A percentile compares a stretch with the other conserved stretches of the same genome.
Evolutionary conservation across 2,329 filamentous ascomycete species (phyloP).

Genomic region (Fusarium sp.): DNA sequence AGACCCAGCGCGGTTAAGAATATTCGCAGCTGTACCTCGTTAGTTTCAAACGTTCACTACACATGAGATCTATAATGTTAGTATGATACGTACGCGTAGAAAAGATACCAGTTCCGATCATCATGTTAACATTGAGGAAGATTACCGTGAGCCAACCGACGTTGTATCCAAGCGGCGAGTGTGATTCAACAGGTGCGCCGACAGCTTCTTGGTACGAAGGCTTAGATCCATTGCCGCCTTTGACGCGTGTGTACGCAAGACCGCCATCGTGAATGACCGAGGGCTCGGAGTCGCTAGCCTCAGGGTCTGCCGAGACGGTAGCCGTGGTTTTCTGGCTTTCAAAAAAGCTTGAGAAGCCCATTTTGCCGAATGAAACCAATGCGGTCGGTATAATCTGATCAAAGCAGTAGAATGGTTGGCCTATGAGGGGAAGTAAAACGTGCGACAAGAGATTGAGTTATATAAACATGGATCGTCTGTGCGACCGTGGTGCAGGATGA

Average conservation of each 20-base stretch:
- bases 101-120: conserved; percentile 72
- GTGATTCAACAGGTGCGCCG: conserved; percentile 67
- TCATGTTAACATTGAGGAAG: conserved; percentile 69
- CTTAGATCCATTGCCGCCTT: conserved; percentile 59
- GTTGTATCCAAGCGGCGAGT: conserved; percentile 67
- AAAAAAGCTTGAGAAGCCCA: conserved; percentile 21
- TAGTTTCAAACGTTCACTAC: rapidly evolving
- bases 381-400: neutral
- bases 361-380: neutral
- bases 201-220: conserved; percentile 67
- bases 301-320: neutral
- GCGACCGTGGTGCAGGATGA: conserved; percentile 1
- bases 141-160: conserved; percentile 65
- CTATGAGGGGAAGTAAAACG: neutral
- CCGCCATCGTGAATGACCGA: conserved; percentile 31
- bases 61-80: rapidly evolving
- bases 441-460: neutral
- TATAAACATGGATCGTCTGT: conserved; percentile 5
- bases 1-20: conserved; percentile 68
- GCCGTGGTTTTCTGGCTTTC: conserved; percentile 8
- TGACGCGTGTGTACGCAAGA: conserved; percentile 29
- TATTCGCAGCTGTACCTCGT: conserved; percentile 43
- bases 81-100: conserved; percentile 63
- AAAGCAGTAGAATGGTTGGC: neutral
- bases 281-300: conserved; percentile 23